Base-by-base conservation (phyloP, 441 rosid genomes). In the Sinapis alba region DNA sequence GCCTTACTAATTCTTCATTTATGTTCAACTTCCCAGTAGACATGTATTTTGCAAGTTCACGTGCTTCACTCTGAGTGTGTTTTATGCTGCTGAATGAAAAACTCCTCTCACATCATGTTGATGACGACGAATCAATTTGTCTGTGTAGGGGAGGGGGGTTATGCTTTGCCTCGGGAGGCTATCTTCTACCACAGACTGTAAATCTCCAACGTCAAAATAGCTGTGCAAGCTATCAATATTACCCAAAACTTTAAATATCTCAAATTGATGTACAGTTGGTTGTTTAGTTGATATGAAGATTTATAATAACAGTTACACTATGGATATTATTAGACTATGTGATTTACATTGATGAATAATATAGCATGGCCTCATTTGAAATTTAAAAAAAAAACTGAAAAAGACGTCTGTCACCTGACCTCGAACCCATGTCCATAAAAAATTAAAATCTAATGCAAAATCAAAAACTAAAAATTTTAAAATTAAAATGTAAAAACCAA, bases 151-250 rank as follows among this genome's bases (percentile, higher is more conserved):
- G 58, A 7, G 19, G 6, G 5, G 11, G 16, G 16, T 5, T 23
- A 41, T 24, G 57, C 38, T 70, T 28, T 27, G 59, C 38, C 61
- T 54, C 41, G 19, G 28, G 79, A 76, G 11, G 65, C 41, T 62
- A 61, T 63, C 70, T 56, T 64, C 47, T 0, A 65, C 56, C 32
- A 16, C 57, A 26, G 30, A 65, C 45, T 71, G 76, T 23, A 77
- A 65, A 77, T 71, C 34, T 77, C 34, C 65, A 71, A 71, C 76
- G 75, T 47, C 53, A 60, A 71, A 47, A 65, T 62, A 34, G 45
- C 34, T 64, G 65, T n/a, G n/a, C 20, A 28, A 24, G 54, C 68
- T 32, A 58, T 36, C 3, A n/a, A 53, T 68, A 24, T 30, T 30
- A 30, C 23, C 23, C 28, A 64, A 63, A 70, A 76, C 68, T 45